Conservation (phyloP, 2,329 filamentous ascomycete genomes). For the Aspergillus sp. region DNA sequence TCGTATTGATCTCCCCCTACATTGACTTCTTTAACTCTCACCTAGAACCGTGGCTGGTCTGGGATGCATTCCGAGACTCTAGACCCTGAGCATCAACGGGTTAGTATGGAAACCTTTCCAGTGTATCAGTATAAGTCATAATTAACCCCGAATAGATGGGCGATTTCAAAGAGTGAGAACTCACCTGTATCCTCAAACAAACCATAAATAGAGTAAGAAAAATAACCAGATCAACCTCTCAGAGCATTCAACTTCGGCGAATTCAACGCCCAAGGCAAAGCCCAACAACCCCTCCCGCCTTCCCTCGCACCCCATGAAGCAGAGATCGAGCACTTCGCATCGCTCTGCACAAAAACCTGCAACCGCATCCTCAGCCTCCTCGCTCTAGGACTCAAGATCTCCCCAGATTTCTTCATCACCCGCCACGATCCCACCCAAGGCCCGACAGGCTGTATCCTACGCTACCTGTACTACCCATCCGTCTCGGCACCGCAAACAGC, state of each 20-base stretch:
- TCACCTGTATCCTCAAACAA: not conserved
- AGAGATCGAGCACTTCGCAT: slow-evolving; percentile 66
- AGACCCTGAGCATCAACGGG: slow-evolving; percentile 78
- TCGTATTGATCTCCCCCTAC: not conserved
- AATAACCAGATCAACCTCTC: slow-evolving; percentile 6
- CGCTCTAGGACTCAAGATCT: slow-evolving; percentile 68
- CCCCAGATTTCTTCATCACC: slow-evolving; percentile 58
- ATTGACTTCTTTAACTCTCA: not conserved
- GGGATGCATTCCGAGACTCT: slow-evolving; percentile 85
- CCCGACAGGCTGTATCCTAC: slow-evolving; percentile 60
- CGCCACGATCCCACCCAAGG: slow-evolving; percentile 57
- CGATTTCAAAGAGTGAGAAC: slow-evolving; percentile 78
- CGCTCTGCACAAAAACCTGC: slow-evolving; percentile 71
- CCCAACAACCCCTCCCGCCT: slow-evolving; percentile 74
- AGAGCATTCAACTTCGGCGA: slow-evolving; percentile 92
- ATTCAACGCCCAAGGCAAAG: slow-evolving; percentile 62
- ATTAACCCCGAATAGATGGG: slow-evolving; percentile 56
- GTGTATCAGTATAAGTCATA: not conserved
- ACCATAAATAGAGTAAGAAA: not conserved
- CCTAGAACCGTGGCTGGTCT: slow-evolving; percentile 82
- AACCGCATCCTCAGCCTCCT: slow-evolving; percentile 73
- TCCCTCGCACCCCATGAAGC: slow-evolving; percentile 60
- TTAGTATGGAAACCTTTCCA: slow-evolving; percentile 38
- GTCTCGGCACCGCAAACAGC: slow-evolving; percentile 44
- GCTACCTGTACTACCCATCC: slow-evolving; percentile 72